A percentile compares a stretch with the other conserved stretches of the same genome.
Conservation (phyloP, 176 grass and related monocot species). For the Zea mays region DNA sequence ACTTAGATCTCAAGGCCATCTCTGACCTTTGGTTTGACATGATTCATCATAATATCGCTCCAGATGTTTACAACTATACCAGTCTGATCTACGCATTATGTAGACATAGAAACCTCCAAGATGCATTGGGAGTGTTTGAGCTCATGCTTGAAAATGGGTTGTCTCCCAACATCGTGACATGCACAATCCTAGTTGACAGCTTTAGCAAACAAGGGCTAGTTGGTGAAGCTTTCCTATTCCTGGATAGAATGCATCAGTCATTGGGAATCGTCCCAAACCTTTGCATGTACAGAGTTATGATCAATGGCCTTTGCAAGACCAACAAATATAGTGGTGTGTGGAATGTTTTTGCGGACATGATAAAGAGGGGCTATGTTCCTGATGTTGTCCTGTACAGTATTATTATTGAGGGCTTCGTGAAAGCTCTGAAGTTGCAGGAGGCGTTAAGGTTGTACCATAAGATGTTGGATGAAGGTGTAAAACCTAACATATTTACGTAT, state of each 20-base stretch:
- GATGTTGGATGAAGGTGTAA: constrained; percentile 46
- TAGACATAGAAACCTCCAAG: constrained; percentile 51
- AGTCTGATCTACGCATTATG: constrained; percentile 63
- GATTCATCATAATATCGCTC: constrained; percentile 45
- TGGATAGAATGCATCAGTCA: constrained; percentile 46
- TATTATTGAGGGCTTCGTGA: constrained; percentile 63
- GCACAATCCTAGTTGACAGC: constrained; percentile 66
- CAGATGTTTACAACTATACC: constrained; percentile 66
- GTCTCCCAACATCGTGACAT: constrained; percentile 63
- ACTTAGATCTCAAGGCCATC: constrained; percentile 50
- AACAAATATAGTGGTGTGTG: constrained; percentile 45
- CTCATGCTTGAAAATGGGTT: constrained; percentile 58
- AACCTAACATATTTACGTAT: constrained; percentile 60
- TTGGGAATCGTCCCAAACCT: constrained; percentile 62
- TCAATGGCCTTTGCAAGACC: constrained; percentile 64
- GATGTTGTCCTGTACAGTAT: constrained; percentile 68
- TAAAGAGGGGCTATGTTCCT: constrained; percentile 63
- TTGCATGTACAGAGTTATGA: constrained; percentile 61
- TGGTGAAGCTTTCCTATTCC: constrained; percentile 60
- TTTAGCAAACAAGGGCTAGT: constrained; percentile 54
- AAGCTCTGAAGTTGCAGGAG: constrained; percentile 57
- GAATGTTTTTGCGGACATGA: constrained; percentile 63
- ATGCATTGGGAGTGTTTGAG: constrained; percentile 62
- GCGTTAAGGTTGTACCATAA: constrained; percentile 49
- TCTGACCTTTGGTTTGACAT: constrained; percentile 57